These are phyloP conservation scores for Salix exigua DNA, from an alignment of 345 rosid species.

Conservation along the genomic window DNA sequence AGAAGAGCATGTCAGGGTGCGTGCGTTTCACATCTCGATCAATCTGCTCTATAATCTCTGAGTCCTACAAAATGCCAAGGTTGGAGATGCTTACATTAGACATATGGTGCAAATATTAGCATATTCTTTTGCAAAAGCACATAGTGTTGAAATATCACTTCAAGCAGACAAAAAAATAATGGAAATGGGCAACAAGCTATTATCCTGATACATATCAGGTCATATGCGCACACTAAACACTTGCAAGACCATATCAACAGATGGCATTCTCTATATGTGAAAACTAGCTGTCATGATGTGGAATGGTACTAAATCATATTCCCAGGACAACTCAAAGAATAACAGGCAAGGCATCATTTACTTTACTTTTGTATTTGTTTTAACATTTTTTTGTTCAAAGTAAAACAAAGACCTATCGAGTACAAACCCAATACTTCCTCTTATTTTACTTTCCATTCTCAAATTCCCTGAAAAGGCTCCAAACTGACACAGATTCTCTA, in stretches of 20 bases:
- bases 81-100: slow-evolving; percentile 10
- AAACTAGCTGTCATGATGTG: background rate
- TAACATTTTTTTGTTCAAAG: background rate
- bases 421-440: background rate
- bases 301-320: background rate
- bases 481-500: too few species aligned
- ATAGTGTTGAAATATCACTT: background rate
- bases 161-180: background rate
- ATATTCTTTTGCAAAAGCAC: background rate
- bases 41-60: slow-evolving; percentile 87
- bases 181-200: background rate
- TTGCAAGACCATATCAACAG: background rate
- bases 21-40: slow-evolving; percentile 95
- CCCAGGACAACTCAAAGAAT: background rate
- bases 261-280: background rate
- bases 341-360: background rate
- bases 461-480: background rate
- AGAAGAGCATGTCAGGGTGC: slow-evolving; percentile 93
- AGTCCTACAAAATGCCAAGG: slow-evolving; percentile 50
- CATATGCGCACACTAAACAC: background rate
- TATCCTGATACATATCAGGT: background rate
- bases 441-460: background rate
- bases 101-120: background rate
- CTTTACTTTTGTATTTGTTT: background rate
- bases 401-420: background rate